Conservation (phyloP, 305 asterid species). For the Rubia tinctorum region DNA sequence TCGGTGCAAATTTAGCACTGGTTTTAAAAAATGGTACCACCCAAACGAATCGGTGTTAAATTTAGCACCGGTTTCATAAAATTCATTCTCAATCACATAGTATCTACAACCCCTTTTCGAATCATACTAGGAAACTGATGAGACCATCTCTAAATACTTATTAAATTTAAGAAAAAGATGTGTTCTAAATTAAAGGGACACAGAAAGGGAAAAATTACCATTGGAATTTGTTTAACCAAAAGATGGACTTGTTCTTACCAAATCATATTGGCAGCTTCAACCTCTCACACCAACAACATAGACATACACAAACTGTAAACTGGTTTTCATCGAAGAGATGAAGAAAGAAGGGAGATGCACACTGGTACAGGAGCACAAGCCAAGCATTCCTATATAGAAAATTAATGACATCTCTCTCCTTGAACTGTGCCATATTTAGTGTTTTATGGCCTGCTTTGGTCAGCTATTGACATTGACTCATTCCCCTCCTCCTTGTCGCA, state of each 20-base stretch:
- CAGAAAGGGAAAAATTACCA: too few species aligned
- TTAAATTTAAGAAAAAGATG: too few species aligned
- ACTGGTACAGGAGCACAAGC: background rate
- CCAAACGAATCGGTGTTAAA: too few species aligned
- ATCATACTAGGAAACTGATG: too few species aligned
- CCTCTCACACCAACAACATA: slow-evolving; percentile 3
- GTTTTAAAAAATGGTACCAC: too few species aligned
- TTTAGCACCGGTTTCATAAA: too few species aligned
- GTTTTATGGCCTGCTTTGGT: background rate
- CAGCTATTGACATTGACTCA: slow-evolving; percentile 3
- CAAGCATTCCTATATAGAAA: too few species aligned
- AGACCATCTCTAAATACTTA: too few species aligned
- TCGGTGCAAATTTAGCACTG: too few species aligned
- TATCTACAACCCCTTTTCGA: too few species aligned
- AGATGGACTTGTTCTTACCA: slow-evolving; percentile 1
- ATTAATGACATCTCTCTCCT: background rate
- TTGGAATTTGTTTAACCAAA: background rate
- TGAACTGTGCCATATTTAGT: slow-evolving; percentile 3
- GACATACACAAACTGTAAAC: background rate
- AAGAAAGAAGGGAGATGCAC: background rate
- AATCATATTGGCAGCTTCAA: slow-evolving; percentile 5
- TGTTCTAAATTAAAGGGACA: too few species aligned
- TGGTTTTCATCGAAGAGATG: background rate
- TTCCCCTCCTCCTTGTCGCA: background rate
- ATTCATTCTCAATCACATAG: too few species aligned